These are phyloP conservation scores for Lactifluus hygrophoroides DNA, from an alignment of 768 basidiomycete genomes.

Conservation along the genomic window DNA sequence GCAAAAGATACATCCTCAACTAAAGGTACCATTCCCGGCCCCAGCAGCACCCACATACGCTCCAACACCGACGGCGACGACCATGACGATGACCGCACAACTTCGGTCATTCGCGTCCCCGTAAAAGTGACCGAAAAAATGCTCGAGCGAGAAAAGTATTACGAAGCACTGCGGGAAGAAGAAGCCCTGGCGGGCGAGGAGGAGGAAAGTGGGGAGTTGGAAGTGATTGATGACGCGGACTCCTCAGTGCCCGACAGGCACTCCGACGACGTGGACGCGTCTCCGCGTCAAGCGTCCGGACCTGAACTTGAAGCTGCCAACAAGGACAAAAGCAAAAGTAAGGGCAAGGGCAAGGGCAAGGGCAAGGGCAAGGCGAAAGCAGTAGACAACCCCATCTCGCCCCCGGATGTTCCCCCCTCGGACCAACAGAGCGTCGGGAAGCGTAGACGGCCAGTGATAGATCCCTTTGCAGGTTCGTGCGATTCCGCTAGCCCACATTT, in stretches of 20 bases:
- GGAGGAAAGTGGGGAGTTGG: conserved; percentile 29
- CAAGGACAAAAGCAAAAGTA: too few relatives aligned
- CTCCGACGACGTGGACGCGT: not conserved
- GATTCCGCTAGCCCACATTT: not conserved
- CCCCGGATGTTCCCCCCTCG: not conserved
- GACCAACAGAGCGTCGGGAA: conserved; percentile 25
- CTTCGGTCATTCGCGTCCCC: conserved; percentile 31
- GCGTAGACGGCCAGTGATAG: conserved; percentile 45
- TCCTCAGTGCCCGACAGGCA: conserved; percentile 26
- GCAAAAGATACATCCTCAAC: conserved; percentile 28
- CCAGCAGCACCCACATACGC: conserved; percentile 15
- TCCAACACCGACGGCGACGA: conserved; percentile 10
- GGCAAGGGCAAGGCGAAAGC: conserved; percentile 24
- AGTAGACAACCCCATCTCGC: not conserved
- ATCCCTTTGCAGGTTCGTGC: conserved; percentile 58
- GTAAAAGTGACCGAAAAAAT: conserved; percentile 64
- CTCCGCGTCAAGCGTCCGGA: conserved; percentile 2
- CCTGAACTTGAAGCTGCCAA: not conserved
- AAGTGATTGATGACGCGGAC: conserved; percentile 33
- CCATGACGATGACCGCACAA: conserved; percentile 5
- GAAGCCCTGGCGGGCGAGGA: conserved; percentile 28
- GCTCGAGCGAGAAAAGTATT: conserved; percentile 57
- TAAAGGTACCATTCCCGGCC: conserved; percentile 12
- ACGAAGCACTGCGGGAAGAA: conserved; percentile 42
- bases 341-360: not conserved